Evolutionary conservation across 148 eudicot genomes (phyloP).

Genomic region (Selenicereus undatus): DNA sequence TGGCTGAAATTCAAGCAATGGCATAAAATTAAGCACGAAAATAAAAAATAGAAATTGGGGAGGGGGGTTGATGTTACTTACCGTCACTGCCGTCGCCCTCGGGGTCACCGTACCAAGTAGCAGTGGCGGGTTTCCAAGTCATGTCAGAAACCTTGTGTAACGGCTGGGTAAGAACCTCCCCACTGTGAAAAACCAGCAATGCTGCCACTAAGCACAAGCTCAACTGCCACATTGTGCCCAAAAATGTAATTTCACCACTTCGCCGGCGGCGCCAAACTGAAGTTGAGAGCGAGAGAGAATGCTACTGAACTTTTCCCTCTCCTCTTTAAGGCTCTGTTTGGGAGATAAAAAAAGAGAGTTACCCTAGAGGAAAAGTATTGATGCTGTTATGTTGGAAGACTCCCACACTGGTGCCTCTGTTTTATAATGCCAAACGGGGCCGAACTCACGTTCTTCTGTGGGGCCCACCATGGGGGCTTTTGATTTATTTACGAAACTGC

Average conservation of each 20-base stretch:
- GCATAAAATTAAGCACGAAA: not conserved
- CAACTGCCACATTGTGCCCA: not conserved
- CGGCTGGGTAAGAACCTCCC: slow-evolving; percentile 24
- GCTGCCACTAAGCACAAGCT: slow-evolving; percentile 15
- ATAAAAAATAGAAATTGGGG: not conserved
- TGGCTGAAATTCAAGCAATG: not conserved
- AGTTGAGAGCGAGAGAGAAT: not conserved
- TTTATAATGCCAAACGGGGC: slow-evolving; percentile 2
- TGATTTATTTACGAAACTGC: not conserved
- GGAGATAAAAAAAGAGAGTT: not conserved
- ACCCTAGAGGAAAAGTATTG: not conserved
- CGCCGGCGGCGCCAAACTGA: not conserved
- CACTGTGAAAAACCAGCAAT: slow-evolving; percentile 21
- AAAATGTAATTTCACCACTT: not conserved
- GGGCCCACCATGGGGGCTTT: not conserved
- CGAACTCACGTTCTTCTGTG: not conserved
- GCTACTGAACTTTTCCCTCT: not conserved
- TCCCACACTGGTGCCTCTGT: not conserved
- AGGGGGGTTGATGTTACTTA: slow-evolving; percentile 14
- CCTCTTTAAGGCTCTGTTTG: not conserved
- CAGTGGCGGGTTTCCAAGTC: slow-evolving; percentile 82
- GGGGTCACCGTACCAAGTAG: slow-evolving; percentile 96
- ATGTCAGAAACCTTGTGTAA: slow-evolving; percentile 27
- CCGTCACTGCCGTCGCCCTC: slow-evolving; percentile 92
- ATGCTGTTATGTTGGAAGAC: not conserved